phyloP scores from a whole-genome alignment of 495 filamentous ascomycete genomes.

The Penicillium alfredii region DNA sequence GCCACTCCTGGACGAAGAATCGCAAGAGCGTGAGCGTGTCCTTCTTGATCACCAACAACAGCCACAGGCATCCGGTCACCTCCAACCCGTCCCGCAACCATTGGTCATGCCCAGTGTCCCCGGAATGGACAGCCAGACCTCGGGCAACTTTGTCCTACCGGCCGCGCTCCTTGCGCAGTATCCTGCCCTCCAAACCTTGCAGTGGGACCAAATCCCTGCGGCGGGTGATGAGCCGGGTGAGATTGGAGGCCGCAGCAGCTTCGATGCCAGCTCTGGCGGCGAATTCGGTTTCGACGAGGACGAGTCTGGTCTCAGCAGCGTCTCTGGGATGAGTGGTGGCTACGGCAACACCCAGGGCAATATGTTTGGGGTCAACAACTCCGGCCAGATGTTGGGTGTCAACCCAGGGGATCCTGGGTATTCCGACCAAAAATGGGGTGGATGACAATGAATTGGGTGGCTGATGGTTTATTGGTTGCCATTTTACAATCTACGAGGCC shows the following conservation, averaged over 20 bases:
- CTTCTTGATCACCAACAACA: slow-evolving; percentile 60
- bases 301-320: slow-evolving; percentile 32
- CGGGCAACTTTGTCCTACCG: slow-evolving; percentile 65
- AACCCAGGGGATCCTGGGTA: slow-evolving; percentile 31
- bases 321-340: slow-evolving; percentile 33
- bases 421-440: slow-evolving; percentile 30
- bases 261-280: slow-evolving; percentile 75
- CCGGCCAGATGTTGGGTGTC: slow-evolving; percentile 28
- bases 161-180: slow-evolving; percentile 87
- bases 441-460: no score
- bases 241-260: slow-evolving; percentile 75
- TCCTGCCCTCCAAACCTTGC: slow-evolving; percentile 76
- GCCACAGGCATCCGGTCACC: slow-evolving; percentile 25
- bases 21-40: slow-evolving; percentile 62
- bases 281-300: slow-evolving; percentile 50
- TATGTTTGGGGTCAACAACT: slow-evolving; percentile 29
- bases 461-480: no score
- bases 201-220: slow-evolving; percentile 60
- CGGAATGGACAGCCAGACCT: slow-evolving; percentile 34
- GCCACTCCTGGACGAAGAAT: slow-evolving; percentile 86
- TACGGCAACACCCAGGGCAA: slow-evolving; percentile 29
- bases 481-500: no score
- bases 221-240: slow-evolving; percentile 59
- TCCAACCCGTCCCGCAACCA: slow-evolving; percentile 39
- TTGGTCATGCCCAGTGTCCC: slow-evolving; percentile 39